Base-by-base conservation (phyloP, 352 stramenopile genomes). In the Globisporangium paroecandrum region DNA sequence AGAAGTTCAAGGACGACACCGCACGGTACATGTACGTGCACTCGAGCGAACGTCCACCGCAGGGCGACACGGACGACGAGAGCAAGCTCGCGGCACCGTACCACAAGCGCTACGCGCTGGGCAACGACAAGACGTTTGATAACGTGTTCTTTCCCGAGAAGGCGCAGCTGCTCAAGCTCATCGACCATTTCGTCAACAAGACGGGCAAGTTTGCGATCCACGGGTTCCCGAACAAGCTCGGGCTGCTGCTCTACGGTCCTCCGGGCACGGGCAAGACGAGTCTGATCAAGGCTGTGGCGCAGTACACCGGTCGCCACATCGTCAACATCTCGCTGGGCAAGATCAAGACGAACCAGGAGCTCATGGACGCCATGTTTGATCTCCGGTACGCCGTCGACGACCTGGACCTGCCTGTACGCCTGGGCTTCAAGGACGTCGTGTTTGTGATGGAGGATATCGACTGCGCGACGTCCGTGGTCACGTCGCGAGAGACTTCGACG, bases 181-280 rank as follows among this genome's bases (percentile, higher is more conserved):
- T 95, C 0, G 67, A 91, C 38, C 70, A 89, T 49, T 95, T 95
- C 65, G 58, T 67, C 47, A 68, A 55, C 66, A 83, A 76, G 69
- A 72, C 29, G 25, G 89, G 87, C n/a, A 93, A 92, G 72, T 97
- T 93, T 62, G 73, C 72, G 15, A 92, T 97, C 76, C 62, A 66
- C n/a, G 89, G 89, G 10, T 97, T 92, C 61, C 89, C 89, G 24
- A 85, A 95, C 73, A 96, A 95, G 72, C 82, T 80, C 64, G 88
- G 72, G 0, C 82, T 97, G 0, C 72, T 97, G 38, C 69, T 97
- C 1, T 76, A 96, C 55, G 90, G 90, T 0, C 83, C 87, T 15
- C 89, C 89, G 22, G 89, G 89, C 32, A 95, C 82, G 24, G 81
- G 89, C 46, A 97, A 97, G 74, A 97, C 90, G 7, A 90, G 73